A percentile compares a stretch with the other conserved stretches of the same genome.
Conservation (phyloP, 768 basidiomycete genomes). For the Hortiboletus flavorubellus region DNA sequence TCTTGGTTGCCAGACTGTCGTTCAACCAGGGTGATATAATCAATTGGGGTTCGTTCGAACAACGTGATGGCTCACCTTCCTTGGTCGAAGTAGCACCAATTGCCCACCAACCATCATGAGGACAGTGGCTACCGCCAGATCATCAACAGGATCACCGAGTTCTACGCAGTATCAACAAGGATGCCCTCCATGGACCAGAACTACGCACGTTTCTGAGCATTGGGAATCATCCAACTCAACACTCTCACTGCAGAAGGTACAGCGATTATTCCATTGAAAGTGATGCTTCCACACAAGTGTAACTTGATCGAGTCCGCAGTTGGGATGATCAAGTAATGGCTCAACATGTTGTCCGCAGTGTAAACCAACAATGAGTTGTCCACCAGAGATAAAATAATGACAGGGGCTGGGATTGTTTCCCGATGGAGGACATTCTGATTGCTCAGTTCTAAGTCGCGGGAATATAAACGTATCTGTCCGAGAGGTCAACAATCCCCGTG, state of each 20-base stretch:
- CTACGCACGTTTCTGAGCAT: conserved; percentile 82
- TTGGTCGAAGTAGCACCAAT: conserved; percentile 81
- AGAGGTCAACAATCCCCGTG: not conserved
- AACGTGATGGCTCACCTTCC: conserved; percentile 57
- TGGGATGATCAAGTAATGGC: conserved; percentile 88
- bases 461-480: conserved; percentile 84
- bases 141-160: conserved; percentile 90
- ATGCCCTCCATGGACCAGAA: not conserved
- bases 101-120: conserved; percentile 94
- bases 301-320: conserved; percentile 80
- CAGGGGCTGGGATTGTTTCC: conserved; percentile 70
- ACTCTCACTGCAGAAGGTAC: conserved; percentile 81
- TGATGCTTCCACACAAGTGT: conserved; percentile 91
- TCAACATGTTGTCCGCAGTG: conserved; percentile 88
- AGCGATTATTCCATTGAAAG: conserved; percentile 86
- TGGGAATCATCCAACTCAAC: conserved; percentile 96
- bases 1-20: conserved; percentile 78
- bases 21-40: not conserved
- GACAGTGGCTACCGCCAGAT: conserved; percentile 90
- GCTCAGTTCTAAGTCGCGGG: conserved; percentile 83
- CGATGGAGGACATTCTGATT: conserved; percentile 81
- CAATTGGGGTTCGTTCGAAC: not conserved
- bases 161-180: conserved; percentile 45
- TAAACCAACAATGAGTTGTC: conserved; percentile 96
- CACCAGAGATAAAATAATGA: conserved; percentile 85